Base-by-base conservation (phyloP, 495 filamentous ascomycete species). In the Hypomontagnella monticulosa region DNA sequence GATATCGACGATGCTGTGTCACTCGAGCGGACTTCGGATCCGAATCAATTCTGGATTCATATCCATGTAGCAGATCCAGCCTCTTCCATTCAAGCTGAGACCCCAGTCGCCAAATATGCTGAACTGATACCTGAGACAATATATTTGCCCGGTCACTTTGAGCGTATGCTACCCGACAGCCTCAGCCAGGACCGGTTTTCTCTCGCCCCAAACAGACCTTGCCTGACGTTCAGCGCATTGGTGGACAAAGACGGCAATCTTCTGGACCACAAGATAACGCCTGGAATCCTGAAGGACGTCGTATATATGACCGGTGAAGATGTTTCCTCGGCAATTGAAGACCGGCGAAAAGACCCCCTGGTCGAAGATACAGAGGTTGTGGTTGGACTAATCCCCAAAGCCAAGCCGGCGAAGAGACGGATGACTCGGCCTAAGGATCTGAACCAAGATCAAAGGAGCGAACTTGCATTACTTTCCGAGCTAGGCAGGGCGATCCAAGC, bases 1-100 rank as follows among this genome's bases (percentile, higher is more conserved):
- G 93, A 97, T 68, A 91, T 96, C 51, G 95, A 99, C 63, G 94
- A 98, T 71, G 94, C 91, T 18, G 76, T 98, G 7, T 97, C 93
- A 1, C 59, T 97, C 6, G 91, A 95, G 71, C 76, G 75, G 8
- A 81, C 90, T 1, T 78, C 80, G 0, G 75, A 79, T 11, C 73
- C 79, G 1, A 81, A 81, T 3, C 84, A 89, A 12, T 89, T 85
- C 67, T 98, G 96, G 96, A 78, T 98, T 30, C 93, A 91, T 70
- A 75, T 96, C 9, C 95, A 99, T 71, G 81, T 96, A 34, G 95
- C 96, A n/a, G 95, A 98, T 70, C 96, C 94, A 1, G 89, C 93
- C 3, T 91, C 95, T n/a, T 90, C 89, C 65, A 81, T 98, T 53
- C 42, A 71, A 1, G 83, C 82, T 10, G 79, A 87, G 14, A 78